phyloP scores from a whole-genome alignment of 2,329 filamentous ascomycete genomes.

The Fusarium proliferatum region DNA sequence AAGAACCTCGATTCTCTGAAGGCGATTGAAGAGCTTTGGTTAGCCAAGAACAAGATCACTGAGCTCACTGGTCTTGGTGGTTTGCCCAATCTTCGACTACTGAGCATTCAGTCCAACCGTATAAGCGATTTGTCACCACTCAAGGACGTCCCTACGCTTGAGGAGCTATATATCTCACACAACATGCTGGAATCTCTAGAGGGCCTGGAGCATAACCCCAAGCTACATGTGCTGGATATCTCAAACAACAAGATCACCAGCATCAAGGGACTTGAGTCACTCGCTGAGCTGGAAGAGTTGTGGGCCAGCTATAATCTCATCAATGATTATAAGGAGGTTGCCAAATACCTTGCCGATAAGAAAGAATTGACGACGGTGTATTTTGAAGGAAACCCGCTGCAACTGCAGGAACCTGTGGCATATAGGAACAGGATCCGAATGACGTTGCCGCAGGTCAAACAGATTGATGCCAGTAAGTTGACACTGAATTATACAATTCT shows the following conservation, averaged over 20 bases:
- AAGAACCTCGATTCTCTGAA: slow-evolving; percentile 82
- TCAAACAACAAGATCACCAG: slow-evolving; percentile 86
- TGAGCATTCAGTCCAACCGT: slow-evolving; percentile 96
- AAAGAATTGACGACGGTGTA: slow-evolving; percentile 88
- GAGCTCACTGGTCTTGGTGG: slow-evolving; percentile 80
- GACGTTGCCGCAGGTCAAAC: slow-evolving; percentile 85
- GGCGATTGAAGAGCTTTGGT: slow-evolving; percentile 88
- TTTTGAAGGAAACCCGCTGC: slow-evolving; percentile 93
- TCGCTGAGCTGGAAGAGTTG: slow-evolving; percentile 83
- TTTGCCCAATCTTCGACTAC: slow-evolving; percentile 82
- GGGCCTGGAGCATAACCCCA: slow-evolving; percentile 74
- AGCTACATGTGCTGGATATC: slow-evolving; percentile 85
- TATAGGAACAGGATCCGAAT: slow-evolving; percentile 95
- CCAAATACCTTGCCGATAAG: slow-evolving; percentile 82
- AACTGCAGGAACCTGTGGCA: slow-evolving; percentile 79
- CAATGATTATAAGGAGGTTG: slow-evolving; percentile 82
- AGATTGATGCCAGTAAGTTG: slow-evolving; percentile 96
- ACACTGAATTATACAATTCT: neutral
- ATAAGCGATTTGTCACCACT: slow-evolving; percentile 83
- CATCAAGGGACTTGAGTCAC: slow-evolving; percentile 75
- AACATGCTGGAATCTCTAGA: slow-evolving; percentile 85
- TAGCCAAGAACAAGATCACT: slow-evolving; percentile 96
- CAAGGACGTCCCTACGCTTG: slow-evolving; percentile 76
- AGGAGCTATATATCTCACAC: slow-evolving; percentile 96
- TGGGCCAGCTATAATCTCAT: slow-evolving; percentile 95